A percentile compares a stretch with the other conserved stretches of the same genome.
These are phyloP conservation scores for Chytriomyces hyalinus DNA, from an alignment of 192 early-diverging fungal genomes.

Conservation along the genomic window DNA sequence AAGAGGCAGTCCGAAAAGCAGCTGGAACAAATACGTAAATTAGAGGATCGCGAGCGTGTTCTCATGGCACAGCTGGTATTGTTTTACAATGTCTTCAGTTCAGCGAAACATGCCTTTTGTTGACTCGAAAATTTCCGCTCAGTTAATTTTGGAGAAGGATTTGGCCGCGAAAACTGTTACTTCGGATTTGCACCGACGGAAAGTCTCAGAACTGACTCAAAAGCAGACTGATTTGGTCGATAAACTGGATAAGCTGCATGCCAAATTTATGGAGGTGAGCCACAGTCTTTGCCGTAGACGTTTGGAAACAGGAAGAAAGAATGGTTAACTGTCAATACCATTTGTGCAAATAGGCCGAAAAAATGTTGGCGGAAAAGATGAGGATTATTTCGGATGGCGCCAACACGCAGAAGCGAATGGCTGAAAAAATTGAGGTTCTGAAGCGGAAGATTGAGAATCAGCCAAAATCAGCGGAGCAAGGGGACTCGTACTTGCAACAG, in stretches of 20 bases:
- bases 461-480: conserved; percentile 57
- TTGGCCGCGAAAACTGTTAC: conserved; percentile 58
- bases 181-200: conserved; percentile 57
- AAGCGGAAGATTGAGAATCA: conserved; percentile 69
- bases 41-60: conserved; percentile 80
- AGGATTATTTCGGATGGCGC: conserved; percentile 63
- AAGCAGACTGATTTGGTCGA: conserved; percentile 69
- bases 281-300: conserved; percentile 32
- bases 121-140: not conserved
- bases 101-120: not conserved
- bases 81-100: conserved; percentile 10
- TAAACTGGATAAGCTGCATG: conserved; percentile 57
- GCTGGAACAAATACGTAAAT: conserved; percentile 76
- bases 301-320: conserved; percentile 2
- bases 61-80: conserved; percentile 71
- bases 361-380: conserved; percentile 68
- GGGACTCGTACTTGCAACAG: conserved; percentile 65
- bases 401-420: conserved; percentile 58
- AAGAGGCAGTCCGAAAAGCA: conserved; percentile 82
- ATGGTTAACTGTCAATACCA: conserved; percentile 1
- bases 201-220: conserved; percentile 63
- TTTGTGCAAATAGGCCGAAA: conserved; percentile 48
- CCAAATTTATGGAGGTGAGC: conserved; percentile 63
- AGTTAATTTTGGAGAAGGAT: conserved; percentile 70
- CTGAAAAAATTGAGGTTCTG: conserved; percentile 65